These are phyloP conservation scores for Saturnispora zaruensis DNA, from an alignment of 805 yeast species.

Conservation along the genomic window DNA sequence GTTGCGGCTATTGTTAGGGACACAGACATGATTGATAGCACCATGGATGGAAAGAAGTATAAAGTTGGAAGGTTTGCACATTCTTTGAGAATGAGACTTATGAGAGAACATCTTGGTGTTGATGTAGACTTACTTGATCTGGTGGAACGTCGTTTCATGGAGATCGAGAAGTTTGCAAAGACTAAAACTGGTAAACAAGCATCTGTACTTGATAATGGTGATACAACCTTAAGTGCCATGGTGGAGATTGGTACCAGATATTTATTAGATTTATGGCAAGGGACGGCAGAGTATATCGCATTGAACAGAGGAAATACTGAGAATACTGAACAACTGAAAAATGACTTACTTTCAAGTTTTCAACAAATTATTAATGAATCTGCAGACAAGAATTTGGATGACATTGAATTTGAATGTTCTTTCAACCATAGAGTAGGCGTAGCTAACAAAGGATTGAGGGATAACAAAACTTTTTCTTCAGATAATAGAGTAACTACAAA, in stretches of 20 bases:
- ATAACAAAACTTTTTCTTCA: slow-evolving; percentile 67
- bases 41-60: slow-evolving; percentile 77
- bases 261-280: slow-evolving; percentile 38
- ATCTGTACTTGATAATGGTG: slow-evolving; percentile 32
- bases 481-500: slow-evolving; percentile 71
- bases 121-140: slow-evolving; percentile 80
- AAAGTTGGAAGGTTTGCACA: slow-evolving; percentile 84
- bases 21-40: slow-evolving; percentile 55
- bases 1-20: slow-evolving; percentile 87
- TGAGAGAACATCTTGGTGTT: slow-evolving; percentile 96
- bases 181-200: slow-evolving; percentile 35
- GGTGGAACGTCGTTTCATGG: slow-evolving; percentile 62
- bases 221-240: slow-evolving; percentile 48
- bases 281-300: slow-evolving; percentile 24
- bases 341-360: slow-evolving; percentile 18
- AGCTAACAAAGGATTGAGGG: slow-evolving; percentile 78
- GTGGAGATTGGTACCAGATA: slow-evolving; percentile 69
- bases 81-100: slow-evolving; percentile 76
- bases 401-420: slow-evolving; percentile 34
- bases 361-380: slow-evolving; percentile 15
- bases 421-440: slow-evolving; percentile 87
- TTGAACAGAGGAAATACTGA: slow-evolving; percentile 4
- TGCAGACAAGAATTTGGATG: slow-evolving; percentile 21
- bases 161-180: slow-evolving; percentile 38
- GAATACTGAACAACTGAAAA: slow-evolving; percentile 17